These are phyloP conservation scores for Plasmodium inui DNA, from an alignment of 169 alveolate genomes.

Conservation along the genomic window DNA sequence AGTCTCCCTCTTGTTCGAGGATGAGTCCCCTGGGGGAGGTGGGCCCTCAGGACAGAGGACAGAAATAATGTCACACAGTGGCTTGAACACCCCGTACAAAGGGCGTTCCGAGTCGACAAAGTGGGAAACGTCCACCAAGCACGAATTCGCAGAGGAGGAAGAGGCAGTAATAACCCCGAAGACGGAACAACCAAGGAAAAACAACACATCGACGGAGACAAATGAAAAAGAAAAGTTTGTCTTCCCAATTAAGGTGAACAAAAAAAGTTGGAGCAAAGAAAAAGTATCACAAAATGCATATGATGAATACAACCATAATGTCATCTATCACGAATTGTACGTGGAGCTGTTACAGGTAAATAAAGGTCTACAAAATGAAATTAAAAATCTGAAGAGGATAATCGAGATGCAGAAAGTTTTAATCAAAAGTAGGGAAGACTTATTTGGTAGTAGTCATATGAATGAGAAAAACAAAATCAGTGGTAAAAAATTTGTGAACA, in stretches of 20 bases:
- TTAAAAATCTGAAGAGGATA: conserved; percentile 31
- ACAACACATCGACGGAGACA: background rate
- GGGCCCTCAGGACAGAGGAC: background rate
- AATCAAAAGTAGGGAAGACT: conserved; percentile 39
- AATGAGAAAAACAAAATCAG: conserved; percentile 36
- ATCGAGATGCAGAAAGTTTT: conserved; percentile 65
- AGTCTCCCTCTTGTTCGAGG: background rate
- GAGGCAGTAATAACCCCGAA: background rate
- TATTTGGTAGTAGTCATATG: conserved; percentile 8
- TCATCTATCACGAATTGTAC: conserved; percentile 68
- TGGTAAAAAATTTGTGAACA: conserved; percentile 35
- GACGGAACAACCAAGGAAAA: background rate
- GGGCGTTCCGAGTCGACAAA: background rate
- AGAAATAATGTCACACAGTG: background rate
- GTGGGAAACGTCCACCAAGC: background rate
- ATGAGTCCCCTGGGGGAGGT: background rate
- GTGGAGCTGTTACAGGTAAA: conserved; percentile 58
- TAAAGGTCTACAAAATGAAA: conserved; percentile 49
- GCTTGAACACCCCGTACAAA: background rate
- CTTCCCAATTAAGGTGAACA: background rate
- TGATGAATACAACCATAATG: conserved; percentile 45
- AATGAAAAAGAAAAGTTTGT: background rate
- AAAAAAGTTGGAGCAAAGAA: background rate
- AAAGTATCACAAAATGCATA: background rate
- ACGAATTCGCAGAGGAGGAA: background rate